Conservation (phyloP, 768 basidiomycete genomes). For the Termitomyces sp. region DNA sequence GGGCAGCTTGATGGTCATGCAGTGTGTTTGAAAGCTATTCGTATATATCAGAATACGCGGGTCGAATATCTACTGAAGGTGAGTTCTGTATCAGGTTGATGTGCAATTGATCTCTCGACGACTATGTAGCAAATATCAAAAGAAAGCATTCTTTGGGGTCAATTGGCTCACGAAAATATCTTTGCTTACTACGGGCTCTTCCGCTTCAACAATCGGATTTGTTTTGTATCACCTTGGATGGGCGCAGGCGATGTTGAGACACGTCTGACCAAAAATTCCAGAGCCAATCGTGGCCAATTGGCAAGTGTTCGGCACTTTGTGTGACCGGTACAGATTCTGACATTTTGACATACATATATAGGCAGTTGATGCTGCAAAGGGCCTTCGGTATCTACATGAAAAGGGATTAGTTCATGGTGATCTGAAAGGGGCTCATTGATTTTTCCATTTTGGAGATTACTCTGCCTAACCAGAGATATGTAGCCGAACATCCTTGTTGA, state of each 20-base stretch:
- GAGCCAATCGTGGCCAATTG: neutral
- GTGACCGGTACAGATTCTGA: no score
- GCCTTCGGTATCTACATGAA: no score
- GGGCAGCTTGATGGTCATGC: neutral
- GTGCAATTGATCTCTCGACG: neutral
- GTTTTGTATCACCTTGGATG: slow-evolving; percentile 2
- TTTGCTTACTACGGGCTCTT: neutral
- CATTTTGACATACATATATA: no score
- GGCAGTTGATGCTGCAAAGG: no score
- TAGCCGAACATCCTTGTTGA: no score
- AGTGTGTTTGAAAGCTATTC: neutral
- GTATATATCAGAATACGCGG: neutral
- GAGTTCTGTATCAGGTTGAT: neutral
- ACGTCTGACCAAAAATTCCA: neutral
- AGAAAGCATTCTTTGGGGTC: slow-evolving; percentile 1
- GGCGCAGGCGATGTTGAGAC: neutral
- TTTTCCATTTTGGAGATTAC: no score
- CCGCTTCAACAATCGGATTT: neutral
- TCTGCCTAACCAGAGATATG: no score
- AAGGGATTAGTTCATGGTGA: no score
- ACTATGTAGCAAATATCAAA: neutral
- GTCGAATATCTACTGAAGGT: neutral
- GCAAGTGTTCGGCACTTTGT: neutral
- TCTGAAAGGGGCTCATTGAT: no score
- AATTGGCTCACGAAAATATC: neutral